A percentile compares a stretch with the other conserved stretches of the same genome.
These are phyloP conservation scores for Elsinoe australis DNA, from an alignment of 2,329 filamentous ascomycete genomes.

Conservation along the genomic window DNA sequence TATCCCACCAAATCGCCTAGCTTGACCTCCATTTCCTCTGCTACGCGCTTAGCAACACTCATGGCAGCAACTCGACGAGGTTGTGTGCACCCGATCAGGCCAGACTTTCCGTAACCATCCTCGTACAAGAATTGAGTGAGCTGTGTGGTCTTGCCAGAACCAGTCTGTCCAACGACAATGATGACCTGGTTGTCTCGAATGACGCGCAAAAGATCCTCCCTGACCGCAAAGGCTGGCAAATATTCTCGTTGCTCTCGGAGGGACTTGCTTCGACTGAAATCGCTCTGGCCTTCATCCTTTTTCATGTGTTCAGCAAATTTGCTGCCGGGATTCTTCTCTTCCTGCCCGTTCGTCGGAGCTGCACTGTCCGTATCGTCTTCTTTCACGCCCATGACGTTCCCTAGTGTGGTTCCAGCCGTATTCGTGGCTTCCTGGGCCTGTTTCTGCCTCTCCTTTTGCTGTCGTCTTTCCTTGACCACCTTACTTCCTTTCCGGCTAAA, in stretches of 20 bases:
- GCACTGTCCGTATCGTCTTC: constrained; percentile 86
- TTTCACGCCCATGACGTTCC: constrained; percentile 92
- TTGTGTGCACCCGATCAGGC: constrained; percentile 94
- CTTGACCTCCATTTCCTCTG: constrained; percentile 94
- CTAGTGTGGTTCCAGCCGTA: constrained; percentile 80
- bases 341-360: constrained; percentile 60
- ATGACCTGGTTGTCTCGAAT: constrained; percentile 96
- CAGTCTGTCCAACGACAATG: constrained; percentile 94
- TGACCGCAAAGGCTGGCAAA: constrained; percentile 88
- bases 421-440: constrained; percentile 94
- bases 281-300: constrained; percentile 72
- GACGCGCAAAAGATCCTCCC: constrained; percentile 83
- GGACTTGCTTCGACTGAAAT: constrained; percentile 88
- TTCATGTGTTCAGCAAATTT: constrained; percentile 92
- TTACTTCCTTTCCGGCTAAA: constrained; percentile 92
- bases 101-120: constrained; percentile 79
- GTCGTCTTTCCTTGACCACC: constrained; percentile 82
- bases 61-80: constrained; percentile 94
- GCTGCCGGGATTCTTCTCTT: constrained; percentile 52
- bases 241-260: constrained; percentile 86
- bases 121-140: constrained; percentile 93
- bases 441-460: constrained; percentile 86
- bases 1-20: constrained; percentile 86
- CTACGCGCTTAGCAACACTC: constrained; percentile 97
- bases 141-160: constrained; percentile 95